Evolutionary conservation across 1,139 yeast genomes (phyloP).

Genomic region (Saccharomyces hybrid): DNA sequence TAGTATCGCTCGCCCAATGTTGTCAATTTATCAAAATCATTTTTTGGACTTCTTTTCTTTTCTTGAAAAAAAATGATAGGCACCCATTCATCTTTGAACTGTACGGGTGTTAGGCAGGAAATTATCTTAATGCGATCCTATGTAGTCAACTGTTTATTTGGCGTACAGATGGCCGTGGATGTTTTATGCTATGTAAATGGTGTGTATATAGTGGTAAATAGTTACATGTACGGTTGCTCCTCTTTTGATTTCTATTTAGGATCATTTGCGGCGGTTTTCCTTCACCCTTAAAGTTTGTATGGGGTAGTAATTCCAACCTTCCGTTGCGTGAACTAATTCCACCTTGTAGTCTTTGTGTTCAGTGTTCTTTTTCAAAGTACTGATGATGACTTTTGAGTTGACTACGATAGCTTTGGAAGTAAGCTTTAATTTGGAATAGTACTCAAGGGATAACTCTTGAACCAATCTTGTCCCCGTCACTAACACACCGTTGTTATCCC

Average conservation of each 20-base stretch:
- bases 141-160: neutral
- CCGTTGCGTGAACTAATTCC: neutral
- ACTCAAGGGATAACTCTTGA: constrained; percentile 24
- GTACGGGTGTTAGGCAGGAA: neutral
- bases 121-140: neutral
- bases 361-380: constrained; percentile 3
- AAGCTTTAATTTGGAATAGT: constrained; percentile 22
- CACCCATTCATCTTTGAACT: neutral
- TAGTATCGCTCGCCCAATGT: neutral
- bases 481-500: constrained; percentile 16
- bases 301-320: neutral
- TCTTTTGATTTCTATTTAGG: neutral
- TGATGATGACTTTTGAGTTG: constrained; percentile 11
- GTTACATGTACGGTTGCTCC: neutral
- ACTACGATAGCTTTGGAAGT: constrained; percentile 12
- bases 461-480: constrained; percentile 27
- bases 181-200: neutral
- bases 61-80: neutral
- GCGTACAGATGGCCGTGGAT: neutral
- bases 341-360: neutral
- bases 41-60: no score
- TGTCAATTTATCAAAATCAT: neutral
- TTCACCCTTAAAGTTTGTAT: neutral
- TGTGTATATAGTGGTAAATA: no score
- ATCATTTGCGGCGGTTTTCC: neutral